Base-by-base conservation (phyloP, 345 rosid genomes). In the Bruguiera gymnorhiza region DNA sequence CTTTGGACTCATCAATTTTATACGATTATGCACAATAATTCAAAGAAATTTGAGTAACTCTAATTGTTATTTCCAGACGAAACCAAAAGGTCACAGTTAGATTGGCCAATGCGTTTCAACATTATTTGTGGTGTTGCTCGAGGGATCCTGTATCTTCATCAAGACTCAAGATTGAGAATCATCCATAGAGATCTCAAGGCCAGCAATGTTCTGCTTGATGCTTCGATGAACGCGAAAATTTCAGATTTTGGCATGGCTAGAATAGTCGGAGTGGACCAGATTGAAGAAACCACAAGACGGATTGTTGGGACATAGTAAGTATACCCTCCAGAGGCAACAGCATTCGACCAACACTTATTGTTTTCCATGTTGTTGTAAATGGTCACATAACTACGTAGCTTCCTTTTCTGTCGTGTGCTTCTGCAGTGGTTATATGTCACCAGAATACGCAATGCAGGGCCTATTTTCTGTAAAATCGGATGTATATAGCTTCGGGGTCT, bases 161-260 rank as follows among this genome's bases (percentile, higher is more conserved):
- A 75, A 26, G 73, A 75, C 46, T 75, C 78, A 13, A 63, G 78
- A 63, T 52, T 75, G 27, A 58, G 65, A 69, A 75, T 69, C 70
- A 75, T 23, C 23, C 23, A 23, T 23, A 23, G 23, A 23, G 23
- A 23, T 23, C 23, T 23, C 23, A 23, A 23, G 70, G 78, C 78
- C 8, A 75, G 74, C 32, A 68, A 75, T 19, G 71, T 74, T 34
- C 30, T 78, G 4, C 29, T 74, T 18, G 81, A 78, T 4, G 30
- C 31, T 19, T 57, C 69, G 0, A 66, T 74, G 81, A 70, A 70
- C 52, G 69, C 81, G 0, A 74, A 78, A 66, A 73, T 78, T 52
- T 69, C 78, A 66, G 75, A 75, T 69, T 79, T 79, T 19, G 77
- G 80, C 2, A 75, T 79, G 83, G 80, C 77, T 23, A 72, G 72